Evolutionary conservation across 805 yeast species (phyloP).

Genomic region (Lipomyces chichibuensis): DNA sequence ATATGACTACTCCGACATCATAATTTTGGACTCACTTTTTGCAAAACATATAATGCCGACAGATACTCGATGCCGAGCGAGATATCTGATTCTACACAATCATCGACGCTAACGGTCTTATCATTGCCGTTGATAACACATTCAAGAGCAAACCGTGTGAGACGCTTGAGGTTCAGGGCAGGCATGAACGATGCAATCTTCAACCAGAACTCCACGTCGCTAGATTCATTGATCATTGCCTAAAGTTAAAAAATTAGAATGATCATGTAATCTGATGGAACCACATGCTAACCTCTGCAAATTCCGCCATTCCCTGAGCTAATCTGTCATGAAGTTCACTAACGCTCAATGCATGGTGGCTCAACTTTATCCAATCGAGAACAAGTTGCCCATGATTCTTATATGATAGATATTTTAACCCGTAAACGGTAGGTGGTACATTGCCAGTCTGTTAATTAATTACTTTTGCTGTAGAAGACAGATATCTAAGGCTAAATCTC

Average conservation of each 20-base stretch:
- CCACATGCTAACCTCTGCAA: slow-evolving; percentile 57
- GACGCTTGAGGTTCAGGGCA: slow-evolving; percentile 24
- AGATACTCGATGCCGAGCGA: slow-evolving; percentile 28
- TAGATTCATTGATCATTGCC: slow-evolving; percentile 61
- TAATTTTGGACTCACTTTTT: slow-evolving; percentile 5
- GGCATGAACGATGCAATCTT: slow-evolving; percentile 31
- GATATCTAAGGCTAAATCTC: background rate
- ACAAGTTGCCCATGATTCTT: slow-evolving; percentile 81
- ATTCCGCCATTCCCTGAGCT: slow-evolving; percentile 58
- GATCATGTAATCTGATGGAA: slow-evolving; percentile 21
- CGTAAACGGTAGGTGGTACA: slow-evolving; percentile 69
- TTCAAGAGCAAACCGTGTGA: slow-evolving; percentile 29
- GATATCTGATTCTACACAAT: slow-evolving; percentile 6
- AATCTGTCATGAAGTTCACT: slow-evolving; percentile 51
- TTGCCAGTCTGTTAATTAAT: slow-evolving; percentile 12
- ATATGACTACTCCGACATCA: background rate
- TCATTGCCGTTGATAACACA: slow-evolving; percentile 19
- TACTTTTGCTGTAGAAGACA: background rate
- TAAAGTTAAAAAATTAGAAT: slow-evolving; percentile 49
- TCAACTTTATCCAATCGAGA: slow-evolving; percentile 48
- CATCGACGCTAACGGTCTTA: slow-evolving; percentile 4
- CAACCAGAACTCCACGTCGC: slow-evolving; percentile 33
- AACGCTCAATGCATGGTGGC: slow-evolving; percentile 37
- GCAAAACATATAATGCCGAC: slow-evolving; percentile 22
- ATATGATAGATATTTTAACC: slow-evolving; percentile 73